These are phyloP conservation scores for Coemansia sp. DNA, from an alignment of 192 early-diverging fungal genomes.

Conservation along the genomic window DNA sequence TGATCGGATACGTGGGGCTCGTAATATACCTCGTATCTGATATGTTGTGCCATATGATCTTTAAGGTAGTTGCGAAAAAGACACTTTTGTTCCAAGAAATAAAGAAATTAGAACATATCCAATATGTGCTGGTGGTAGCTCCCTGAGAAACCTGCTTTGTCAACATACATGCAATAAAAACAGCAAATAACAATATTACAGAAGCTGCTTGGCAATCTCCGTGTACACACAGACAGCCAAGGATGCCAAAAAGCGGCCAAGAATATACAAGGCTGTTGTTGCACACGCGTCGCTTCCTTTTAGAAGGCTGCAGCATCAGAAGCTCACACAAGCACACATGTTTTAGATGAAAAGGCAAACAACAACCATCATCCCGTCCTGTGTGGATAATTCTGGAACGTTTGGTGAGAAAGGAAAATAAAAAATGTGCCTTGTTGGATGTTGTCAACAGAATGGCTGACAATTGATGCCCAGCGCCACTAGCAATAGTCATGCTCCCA, in stretches of 20 bases:
- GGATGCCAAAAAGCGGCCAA: neutral
- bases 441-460: neutral
- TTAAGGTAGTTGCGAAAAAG: no score
- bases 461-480: conserved; percentile 2
- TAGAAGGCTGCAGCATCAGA: neutral
- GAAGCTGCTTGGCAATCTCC: neutral
- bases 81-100: no score
- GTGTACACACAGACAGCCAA: neutral
- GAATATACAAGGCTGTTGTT: neutral
- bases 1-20: no score
- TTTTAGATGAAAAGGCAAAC: no score
- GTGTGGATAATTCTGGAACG: neutral
- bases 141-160: no score
- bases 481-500: neutral
- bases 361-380: no score
- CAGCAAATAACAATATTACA: no score
- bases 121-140: no score
- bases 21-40: no score
- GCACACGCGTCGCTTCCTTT: neutral
- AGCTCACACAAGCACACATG: neutral
- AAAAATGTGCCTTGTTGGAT: neutral
- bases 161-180: no score
- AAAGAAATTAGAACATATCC: no score
- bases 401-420: neutral
- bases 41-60: no score